phyloP scores from a whole-genome alignment of 1,284 basidiomycete species.

The Spongiforma sp. region DNA sequence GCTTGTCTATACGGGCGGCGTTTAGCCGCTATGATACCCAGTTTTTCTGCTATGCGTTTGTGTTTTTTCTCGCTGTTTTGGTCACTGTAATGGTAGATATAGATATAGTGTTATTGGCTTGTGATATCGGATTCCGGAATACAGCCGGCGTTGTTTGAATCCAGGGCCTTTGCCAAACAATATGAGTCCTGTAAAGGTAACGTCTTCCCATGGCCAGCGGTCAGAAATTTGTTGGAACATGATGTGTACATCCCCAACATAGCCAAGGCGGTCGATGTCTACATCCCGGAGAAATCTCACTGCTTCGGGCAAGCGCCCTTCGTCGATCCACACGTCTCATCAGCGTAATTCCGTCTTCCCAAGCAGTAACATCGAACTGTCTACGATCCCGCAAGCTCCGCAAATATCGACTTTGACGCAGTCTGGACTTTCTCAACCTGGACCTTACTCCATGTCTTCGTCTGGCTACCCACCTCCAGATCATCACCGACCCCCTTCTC shows the following conservation, averaged over 20 bases:
- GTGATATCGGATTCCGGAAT: slow-evolving; percentile 1
- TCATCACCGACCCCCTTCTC: slow-evolving; percentile 54
- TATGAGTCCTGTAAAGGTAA: slow-evolving; percentile 23
- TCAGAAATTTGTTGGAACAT: neutral
- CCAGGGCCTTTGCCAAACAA: slow-evolving; percentile 20
- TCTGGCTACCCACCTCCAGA: slow-evolving; percentile 18
- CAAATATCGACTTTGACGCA: slow-evolving; percentile 29
- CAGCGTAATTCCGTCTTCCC: slow-evolving; percentile 2
- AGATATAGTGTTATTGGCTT: neutral
- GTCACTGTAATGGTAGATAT: neutral
- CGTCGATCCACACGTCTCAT: slow-evolving; percentile 13
- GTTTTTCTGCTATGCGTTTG: neutral
- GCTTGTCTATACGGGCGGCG: neutral
- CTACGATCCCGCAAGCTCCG: slow-evolving; percentile 16
- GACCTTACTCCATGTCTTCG: slow-evolving; percentile 18
- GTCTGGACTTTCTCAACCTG: slow-evolving; percentile 24
- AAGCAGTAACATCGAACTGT: slow-evolving; percentile 21
- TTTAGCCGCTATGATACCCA: slow-evolving; percentile 16
- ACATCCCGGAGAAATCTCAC: slow-evolving; percentile 32
- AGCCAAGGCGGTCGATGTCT: slow-evolving; percentile 22
- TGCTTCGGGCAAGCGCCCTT: slow-evolving; percentile 24
- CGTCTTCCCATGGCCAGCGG: slow-evolving; percentile 17
- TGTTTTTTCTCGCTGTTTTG: no score
- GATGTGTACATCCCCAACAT: neutral
- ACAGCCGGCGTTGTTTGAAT: slow-evolving; percentile 18